Conservation (phyloP, 2,329 filamentous ascomycete species). For the Fusarium oxysporum region DNA sequence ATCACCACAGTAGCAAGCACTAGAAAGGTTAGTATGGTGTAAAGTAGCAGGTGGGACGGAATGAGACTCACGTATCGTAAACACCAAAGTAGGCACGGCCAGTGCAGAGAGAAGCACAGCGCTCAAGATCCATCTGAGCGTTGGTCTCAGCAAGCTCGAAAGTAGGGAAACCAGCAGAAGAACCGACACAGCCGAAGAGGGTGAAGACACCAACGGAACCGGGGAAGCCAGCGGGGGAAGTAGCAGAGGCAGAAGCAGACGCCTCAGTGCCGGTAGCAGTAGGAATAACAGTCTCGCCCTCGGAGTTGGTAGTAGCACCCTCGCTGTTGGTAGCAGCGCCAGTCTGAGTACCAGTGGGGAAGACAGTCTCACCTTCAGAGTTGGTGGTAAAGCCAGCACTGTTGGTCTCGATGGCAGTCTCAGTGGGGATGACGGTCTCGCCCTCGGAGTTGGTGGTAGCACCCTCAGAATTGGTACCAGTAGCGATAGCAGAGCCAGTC, state of each 20-base stretch:
- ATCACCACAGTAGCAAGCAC: constrained; percentile 40
- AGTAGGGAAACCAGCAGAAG: constrained; percentile 29
- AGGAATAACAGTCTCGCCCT: neutral
- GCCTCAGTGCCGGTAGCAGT: constrained; percentile 40
- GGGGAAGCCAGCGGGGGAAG: constrained; percentile 28
- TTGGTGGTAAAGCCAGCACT: constrained; percentile 24
- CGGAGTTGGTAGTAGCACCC: neutral
- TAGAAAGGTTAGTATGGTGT: constrained; percentile 6
- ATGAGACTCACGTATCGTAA: constrained; percentile 39
- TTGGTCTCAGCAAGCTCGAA: constrained; percentile 36
- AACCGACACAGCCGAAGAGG: constrained; percentile 45
- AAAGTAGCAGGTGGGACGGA: rapidly evolving
- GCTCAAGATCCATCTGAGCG: constrained; percentile 37
- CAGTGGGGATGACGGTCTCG: neutral
- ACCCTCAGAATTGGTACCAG: neutral
- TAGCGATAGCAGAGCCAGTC: constrained; percentile 1
- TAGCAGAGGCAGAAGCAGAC: constrained; percentile 39
- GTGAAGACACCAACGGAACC: constrained; percentile 30
- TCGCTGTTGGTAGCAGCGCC: neutral
- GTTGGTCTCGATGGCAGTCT: constrained; percentile 1
- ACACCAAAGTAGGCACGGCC: constrained; percentile 43
- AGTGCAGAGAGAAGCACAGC: constrained; percentile 42
- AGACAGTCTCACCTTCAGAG: constrained; percentile 28
- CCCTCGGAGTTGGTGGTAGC: constrained; percentile 8
- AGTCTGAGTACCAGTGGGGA: constrained; percentile 25